Percentiles rank a stretch among this genome's conserved stretches.
Conservation (phyloP, 2,329 filamentous ascomycete species). For the Colletotrichum graminicola region DNA sequence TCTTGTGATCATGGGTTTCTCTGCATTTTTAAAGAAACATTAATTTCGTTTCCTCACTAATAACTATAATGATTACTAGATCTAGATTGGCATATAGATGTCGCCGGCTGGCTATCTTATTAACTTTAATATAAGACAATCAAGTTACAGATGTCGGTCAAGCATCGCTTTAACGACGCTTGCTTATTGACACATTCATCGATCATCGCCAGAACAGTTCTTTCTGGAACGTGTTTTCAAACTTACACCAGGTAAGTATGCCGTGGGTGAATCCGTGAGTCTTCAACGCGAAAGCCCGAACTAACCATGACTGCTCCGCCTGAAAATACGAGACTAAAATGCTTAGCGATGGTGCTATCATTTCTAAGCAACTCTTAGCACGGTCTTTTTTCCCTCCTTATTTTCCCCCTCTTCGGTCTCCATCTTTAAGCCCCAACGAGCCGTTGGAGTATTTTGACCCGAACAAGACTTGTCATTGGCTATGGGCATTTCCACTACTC, state of each 20-base stretch:
- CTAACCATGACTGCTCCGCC: neutral
- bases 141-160: neutral
- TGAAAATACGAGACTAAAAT: neutral
- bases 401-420: neutral
- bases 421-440: slow-evolving; percentile 23
- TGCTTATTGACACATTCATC: neutral
- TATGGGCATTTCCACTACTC: neutral
- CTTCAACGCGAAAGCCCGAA: too few relatives aligned
- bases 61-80: neutral
- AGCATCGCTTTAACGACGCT: neutral
- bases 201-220: neutral
- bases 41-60: neutral
- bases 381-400: neutral
- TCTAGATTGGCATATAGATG: neutral
- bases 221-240: neutral
- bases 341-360: neutral
- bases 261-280: neutral
- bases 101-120: neutral
- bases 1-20: neutral
- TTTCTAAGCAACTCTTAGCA: slow-evolving; percentile 34
- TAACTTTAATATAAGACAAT: neutral
- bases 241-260: neutral
- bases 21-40: neutral
- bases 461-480: slow-evolving; percentile 18
- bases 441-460: slow-evolving; percentile 20